Evolutionary conservation across 163 green algal genomes (phyloP), one percentile per base, ranked within the genome.

Genomic region (Chloromonas sp.): DNA sequence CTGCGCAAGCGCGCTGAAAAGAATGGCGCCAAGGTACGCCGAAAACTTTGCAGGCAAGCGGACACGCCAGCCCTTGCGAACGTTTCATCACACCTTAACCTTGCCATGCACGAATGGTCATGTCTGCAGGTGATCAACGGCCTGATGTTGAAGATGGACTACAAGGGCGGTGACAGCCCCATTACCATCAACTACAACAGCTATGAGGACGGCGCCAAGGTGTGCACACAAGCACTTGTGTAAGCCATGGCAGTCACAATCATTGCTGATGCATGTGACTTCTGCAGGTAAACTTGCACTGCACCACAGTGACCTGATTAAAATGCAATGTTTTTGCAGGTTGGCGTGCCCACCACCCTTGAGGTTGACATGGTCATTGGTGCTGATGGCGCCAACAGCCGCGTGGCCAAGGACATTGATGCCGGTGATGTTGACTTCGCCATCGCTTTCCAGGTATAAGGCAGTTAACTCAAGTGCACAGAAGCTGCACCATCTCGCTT

Each of bases 391-490:
- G 97, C 97, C 89, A 99, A 99, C 96, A 96, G 89, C 87, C 94
- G 96, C 78, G 95, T 99, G 15, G 97, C 97, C 80, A 98, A 98
- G 92, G 93, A 96, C 86, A 99, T 99, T 70, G 97, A 96, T 87
- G 97, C 97, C 3, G 97, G 97, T 83, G 97, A 99, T 85, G 98
- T 98, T 87, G 97, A 99, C 92, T 99, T 99, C 89, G 97, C 97
- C 88, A 99, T 99, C 85, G 97, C 97, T 81, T 99, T 99, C 93
- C 97, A 99, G 90, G 94, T 95, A 85, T 36, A 36, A 36, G 36
- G 36, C 36, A 60, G 90, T 36, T 85, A 84, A 61, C 8, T 13
- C 13, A 13, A 8, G 70, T 76, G 70, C 13, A 76, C 8, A 76
- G 70, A 8, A 76, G 13, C 8, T 76, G 70, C 13, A 13, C 13